Base-by-base conservation (phyloP, 768 basidiomycete species). In the Lactifluus pinguis region DNA sequence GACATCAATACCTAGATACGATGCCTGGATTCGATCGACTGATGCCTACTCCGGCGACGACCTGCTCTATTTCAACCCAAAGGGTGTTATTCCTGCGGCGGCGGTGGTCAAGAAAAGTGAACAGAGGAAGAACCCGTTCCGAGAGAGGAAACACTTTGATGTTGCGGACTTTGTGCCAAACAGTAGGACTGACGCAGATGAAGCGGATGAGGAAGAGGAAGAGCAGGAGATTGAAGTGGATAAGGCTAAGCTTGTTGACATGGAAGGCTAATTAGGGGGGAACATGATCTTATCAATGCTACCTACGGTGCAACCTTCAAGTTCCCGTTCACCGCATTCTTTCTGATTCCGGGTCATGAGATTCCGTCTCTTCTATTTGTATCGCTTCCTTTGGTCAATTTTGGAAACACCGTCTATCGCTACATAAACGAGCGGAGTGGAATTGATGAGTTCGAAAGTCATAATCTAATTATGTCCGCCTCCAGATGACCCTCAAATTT, bases 1-100 rank as follows among this genome's bases (percentile, higher is more conserved):
- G 45, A 61, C 21, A 34, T 17, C 49, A 45, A 13, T 14, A 6
- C 11, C 39, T 66, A 92, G 87, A 64, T 95, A 88, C 74, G 89
- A 93, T 69, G 83, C 85, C 44, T 98, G 90, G 91, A 77, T 94
- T 53, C 83, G 84, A 49, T 77, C 80, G 25, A 77, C 92, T 36
- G 92, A 95, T 68, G 68, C 76, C 8, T 94, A 93, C 67, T 74
- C 78, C 17, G 93, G 92, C 3, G 77, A 80, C 62, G 93, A 95
- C 70, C 76, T 95, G 49, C 75, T 82, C 34, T 93, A 89, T 66
- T 76, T 91, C 62, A 95, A 92, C 68, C 76, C 82, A 0, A 80
- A 83, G 68, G 95, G 91, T 9, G 79, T 80, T 51, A 85, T 98
- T 44, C 93, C 92, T 0, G 71, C 81, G 0, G 76, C 76, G 4